phyloP scores from a whole-genome alignment of 169 alveolate genomes.

The Plasmodium chabaudi region DNA sequence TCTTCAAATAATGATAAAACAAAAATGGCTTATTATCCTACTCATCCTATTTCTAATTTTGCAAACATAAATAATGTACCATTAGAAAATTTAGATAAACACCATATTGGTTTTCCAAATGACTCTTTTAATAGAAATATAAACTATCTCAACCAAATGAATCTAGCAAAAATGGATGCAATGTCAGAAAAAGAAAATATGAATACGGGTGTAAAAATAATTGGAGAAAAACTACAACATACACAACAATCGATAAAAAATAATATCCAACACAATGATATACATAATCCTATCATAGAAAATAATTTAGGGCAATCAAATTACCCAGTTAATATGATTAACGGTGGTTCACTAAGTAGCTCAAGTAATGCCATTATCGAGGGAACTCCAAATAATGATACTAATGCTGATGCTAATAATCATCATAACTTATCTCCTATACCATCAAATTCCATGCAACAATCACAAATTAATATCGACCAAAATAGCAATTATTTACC shows the following conservation, averaged over 20 bases:
- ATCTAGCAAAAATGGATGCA: background rate
- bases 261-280: conserved; percentile 20
- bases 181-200: conserved; percentile 26
- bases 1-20: conserved; percentile 21
- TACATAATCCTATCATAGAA: conserved; percentile 15
- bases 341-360: background rate
- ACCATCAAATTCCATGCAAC: conserved; percentile 20
- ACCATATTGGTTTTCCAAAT: conserved; percentile 3
- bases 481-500: conserved; percentile 18
- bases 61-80: conserved; percentile 29
- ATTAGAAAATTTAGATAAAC: conserved; percentile 24
- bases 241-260: conserved; percentile 1
- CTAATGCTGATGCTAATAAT: conserved; percentile 5
- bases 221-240: conserved; percentile 27
- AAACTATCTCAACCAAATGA: conserved; percentile 3
- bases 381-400: background rate
- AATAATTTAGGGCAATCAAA: conserved; percentile 9
- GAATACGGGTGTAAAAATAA: conserved; percentile 4
- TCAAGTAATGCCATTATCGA: background rate
- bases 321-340: conserved; percentile 12
- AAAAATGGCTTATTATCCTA: conserved; percentile 9
- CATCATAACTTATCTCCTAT: background rate
- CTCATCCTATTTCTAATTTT: conserved; percentile 7
- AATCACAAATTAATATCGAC: conserved; percentile 31
- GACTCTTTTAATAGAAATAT: conserved; percentile 36